Evolutionary conservation across 495 filamentous ascomycete genomes (phyloP).

Genomic region (Clavariopsis aquatica): DNA sequence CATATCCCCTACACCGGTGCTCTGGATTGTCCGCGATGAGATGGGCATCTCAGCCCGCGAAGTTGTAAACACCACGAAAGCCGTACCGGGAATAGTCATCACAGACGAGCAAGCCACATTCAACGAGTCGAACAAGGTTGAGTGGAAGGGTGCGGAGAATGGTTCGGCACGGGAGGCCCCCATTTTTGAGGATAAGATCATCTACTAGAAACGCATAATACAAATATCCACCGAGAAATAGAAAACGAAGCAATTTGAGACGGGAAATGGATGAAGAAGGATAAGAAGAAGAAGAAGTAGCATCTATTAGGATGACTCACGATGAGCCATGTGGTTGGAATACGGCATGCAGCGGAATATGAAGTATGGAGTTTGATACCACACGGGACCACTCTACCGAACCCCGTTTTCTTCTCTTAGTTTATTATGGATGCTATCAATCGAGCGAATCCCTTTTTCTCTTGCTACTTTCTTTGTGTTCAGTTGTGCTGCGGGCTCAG

Average conservation of each 20-base stretch:
- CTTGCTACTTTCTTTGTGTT: not conserved
- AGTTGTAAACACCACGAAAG: constrained; percentile 56
- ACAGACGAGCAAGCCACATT: constrained; percentile 68
- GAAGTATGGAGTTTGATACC: constrained; percentile 13
- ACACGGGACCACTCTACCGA: not conserved
- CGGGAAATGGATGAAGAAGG: too few relatives aligned
- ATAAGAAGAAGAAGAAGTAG: too few relatives aligned
- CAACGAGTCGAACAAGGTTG: constrained; percentile 62
- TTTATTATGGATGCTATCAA: not conserved
- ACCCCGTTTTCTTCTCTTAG: not conserved
- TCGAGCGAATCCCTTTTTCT: not conserved
- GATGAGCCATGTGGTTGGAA: not conserved
- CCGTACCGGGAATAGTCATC: constrained; percentile 49
- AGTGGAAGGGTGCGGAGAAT: constrained; percentile 49
- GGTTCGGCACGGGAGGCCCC: constrained; percentile 37
- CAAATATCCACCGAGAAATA: not conserved
- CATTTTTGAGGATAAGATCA: constrained; percentile 44
- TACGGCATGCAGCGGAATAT: not conserved
- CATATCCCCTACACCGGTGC: constrained; percentile 55
- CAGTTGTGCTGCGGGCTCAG: too few relatives aligned
- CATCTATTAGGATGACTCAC: not conserved
- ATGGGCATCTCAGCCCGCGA: constrained; percentile 66
- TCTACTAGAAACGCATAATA: constrained; percentile 36
- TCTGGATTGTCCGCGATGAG: constrained; percentile 72
- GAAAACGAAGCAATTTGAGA: not conserved